Conservation (phyloP, 306 rosid genomes). For the Cicer arietinum region DNA sequence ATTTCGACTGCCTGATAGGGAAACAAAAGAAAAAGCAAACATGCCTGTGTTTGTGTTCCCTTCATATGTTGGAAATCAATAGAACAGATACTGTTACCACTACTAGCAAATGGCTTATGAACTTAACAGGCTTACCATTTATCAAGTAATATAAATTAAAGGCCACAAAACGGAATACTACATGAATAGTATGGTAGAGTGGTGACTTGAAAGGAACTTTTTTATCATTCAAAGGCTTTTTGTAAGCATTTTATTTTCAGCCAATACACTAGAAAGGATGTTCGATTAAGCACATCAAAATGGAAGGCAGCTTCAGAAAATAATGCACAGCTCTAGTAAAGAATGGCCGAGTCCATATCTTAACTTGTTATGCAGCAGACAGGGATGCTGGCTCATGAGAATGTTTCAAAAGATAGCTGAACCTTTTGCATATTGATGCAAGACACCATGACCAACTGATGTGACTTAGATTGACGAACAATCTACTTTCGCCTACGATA, state of each 20-base stretch:
- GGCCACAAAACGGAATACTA: conserved; percentile 31
- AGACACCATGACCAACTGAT: conserved; percentile 3
- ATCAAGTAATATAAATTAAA: conserved; percentile 34
- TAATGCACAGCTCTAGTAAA: background rate
- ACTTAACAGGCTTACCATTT: conserved; percentile 10
- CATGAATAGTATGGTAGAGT: background rate
- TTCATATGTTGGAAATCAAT: conserved; percentile 26
- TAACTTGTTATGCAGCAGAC: conserved; percentile 5
- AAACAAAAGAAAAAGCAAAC: background rate
- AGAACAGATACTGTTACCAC: background rate
- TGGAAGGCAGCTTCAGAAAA: conserved; percentile 4
- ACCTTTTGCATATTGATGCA: conserved; percentile 6
- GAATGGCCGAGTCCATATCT: conserved; percentile 20
- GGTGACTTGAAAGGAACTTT: conserved; percentile 2
- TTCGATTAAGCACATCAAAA: background rate
- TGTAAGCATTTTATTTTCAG: background rate
- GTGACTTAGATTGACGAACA: background rate
- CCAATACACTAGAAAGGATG: conserved; percentile 15
- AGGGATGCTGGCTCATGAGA: conserved; percentile 27
- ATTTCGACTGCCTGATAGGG: conserved; percentile 20
- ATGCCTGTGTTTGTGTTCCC: background rate
- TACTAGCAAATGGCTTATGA: conserved; percentile 21
- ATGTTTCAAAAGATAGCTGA: conserved; percentile 12
- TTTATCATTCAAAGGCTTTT: background rate
- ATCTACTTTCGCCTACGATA: conserved; percentile 4